Base-by-base conservation (phyloP, 176 grass and related monocot species). In the Luzula sylvatica region DNA sequence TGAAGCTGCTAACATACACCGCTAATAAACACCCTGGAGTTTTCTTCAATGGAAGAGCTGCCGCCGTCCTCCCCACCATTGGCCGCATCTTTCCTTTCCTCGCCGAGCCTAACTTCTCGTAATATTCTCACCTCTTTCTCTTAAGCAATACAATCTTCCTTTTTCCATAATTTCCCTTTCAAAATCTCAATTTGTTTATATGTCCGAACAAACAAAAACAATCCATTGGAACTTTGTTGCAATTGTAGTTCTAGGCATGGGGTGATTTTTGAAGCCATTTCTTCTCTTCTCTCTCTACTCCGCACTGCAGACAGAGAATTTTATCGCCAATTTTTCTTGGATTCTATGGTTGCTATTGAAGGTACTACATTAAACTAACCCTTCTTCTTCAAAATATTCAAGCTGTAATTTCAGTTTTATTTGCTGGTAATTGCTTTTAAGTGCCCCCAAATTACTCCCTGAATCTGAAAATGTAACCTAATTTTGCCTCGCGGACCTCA, bases 251-350 rank as follows among this genome's bases (percentile, higher is more conserved):
- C 53, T 4, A 72, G 52, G 17, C 81, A 93, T 65, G 73, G 59
- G 0, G 58, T 79, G 41, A 71, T 88, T 43, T 86, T 95, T 15
- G 65, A 76, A 39, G 72, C 90, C 13, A 52, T 88, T 47, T 84
- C 77, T 67, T 86, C 75, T 47, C 90, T 95, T 30, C 80, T 95
- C 56, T 79, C 77, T 0, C 68, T 95, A 58, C 90, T 95, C 7
- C 84, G 90, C 26, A 95, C 84, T 27, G 40, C 73, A 47, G 90
- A 95, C 26, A 62, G 80, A 58, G 84, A 95, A 62, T 77, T 71
- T 39, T 95, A 95, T 67, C 61, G 84, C 46, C 77, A 76, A 44
- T 95, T 95, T 68, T 95, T 95, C 59, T 45, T 95, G 60, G 84
- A 95, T 64, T 65, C 50, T 13, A 95, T 88, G 80, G 56, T 70